Base-by-base conservation (phyloP, 257 asterid genomes). In the Avicennia marina region DNA sequence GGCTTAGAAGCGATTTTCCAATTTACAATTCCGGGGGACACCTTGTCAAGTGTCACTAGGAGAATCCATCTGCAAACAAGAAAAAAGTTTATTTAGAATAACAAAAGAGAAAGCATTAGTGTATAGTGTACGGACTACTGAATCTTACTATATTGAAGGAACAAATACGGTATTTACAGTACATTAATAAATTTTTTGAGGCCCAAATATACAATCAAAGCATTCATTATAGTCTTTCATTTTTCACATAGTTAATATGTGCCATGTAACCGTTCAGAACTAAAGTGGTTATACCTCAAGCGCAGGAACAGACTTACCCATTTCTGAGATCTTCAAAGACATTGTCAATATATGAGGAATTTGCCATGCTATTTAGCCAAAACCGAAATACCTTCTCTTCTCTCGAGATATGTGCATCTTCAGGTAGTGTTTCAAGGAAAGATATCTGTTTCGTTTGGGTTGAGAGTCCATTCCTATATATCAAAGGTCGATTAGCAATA, bases 261-360 rank as follows among this genome's bases (percentile, higher is more conserved):
- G 60, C 24, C 44, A 59, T 41, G 49, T 40, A 18, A 58, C 12
- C 33, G 25, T 31, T 47, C 16, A 0, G 19, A 38, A 59, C 52
- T 12, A 42, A 24, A 68, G 63, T 55, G 36, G 38, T 13, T 41
- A n/a, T 38, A 38, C 36, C n/a, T 42, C 12, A 53, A 34, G 41
- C 43, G 38, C 44, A 53, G 39, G 61, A 63, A 42, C 34, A 17
- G 15, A 74, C 85, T 73, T 61, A 88, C 98, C 98, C 98, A 44
- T 88, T 77, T 68, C 96, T 88, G 58, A 91, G 88, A 78, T 91
- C 98, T 82, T 91, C 98, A 74, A 91, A 88, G 43, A 88, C 87
- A 68, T 91, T 91, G 70, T 91, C 96, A 18, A 89, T 88, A 77
- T 79, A 88, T 7, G 86, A 71, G 27, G 95, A 88, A 70, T 86